Conservation (phyloP, 306 rosid species). For the Begonia masoniana region DNA sequence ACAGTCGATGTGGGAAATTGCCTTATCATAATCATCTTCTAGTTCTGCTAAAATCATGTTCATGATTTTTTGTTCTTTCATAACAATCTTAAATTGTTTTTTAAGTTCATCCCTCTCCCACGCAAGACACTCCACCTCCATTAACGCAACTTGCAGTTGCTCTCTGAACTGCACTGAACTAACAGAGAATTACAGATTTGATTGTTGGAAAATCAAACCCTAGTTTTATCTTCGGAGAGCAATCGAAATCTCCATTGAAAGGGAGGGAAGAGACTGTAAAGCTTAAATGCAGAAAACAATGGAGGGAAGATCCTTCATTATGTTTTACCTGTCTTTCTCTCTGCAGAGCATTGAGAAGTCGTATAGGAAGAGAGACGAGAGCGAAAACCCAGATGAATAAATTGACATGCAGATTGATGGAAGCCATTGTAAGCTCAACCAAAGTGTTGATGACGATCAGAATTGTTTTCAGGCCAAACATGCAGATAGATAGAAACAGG, state of each 20-base stretch:
- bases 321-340: conserved; percentile 51
- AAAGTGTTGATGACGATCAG: conserved; percentile 30
- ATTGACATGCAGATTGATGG: conserved; percentile 29
- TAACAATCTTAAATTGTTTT: conserved; percentile 32
- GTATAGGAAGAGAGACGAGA: conserved; percentile 44
- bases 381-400: conserved; percentile 40
- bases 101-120: conserved; percentile 47
- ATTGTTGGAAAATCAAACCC: too few relatives aligned
- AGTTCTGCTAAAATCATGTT: conserved; percentile 48
- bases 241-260: too few relatives aligned
- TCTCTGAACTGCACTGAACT: conserved; percentile 40
- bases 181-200: background rate
- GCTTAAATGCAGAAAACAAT: background rate
- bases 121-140: conserved; percentile 33
- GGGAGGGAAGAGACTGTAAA: background rate
- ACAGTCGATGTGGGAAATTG: conserved; percentile 40
- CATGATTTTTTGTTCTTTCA: conserved; percentile 56
- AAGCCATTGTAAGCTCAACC: conserved; percentile 37
- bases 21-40: conserved; percentile 65
- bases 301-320: background rate
- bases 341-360: conserved; percentile 35
- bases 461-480: conserved; percentile 34
- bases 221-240: too few relatives aligned
- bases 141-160: conserved; percentile 30
- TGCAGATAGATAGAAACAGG: conserved; percentile 23